Evolutionary conservation across 805 yeast genomes (phyloP).

Genomic region (Candida insectorum): DNA sequence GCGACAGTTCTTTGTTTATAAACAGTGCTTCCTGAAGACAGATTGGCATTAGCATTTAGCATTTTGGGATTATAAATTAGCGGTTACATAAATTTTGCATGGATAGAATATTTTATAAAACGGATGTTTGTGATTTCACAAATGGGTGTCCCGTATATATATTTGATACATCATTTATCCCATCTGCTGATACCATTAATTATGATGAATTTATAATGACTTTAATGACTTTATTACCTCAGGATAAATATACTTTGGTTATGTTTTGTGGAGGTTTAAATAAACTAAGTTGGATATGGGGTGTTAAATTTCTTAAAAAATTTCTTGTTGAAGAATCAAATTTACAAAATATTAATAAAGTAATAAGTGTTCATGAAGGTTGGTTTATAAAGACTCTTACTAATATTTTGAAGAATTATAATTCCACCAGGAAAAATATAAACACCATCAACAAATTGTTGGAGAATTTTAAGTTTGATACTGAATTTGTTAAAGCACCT

Average conservation of each 20-base stretch:
- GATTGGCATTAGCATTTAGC: too few species aligned
- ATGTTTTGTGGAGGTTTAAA: conserved; percentile 82
- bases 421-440: conserved; percentile 29
- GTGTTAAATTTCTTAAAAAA: conserved; percentile 48
- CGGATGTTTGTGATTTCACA: conserved; percentile 6
- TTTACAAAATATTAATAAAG: conserved; percentile 47
- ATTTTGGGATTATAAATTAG: background rate
- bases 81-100: conserved; percentile 3
- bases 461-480: conserved; percentile 17
- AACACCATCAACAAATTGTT: conserved; percentile 23
- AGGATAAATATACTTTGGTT: conserved; percentile 59
- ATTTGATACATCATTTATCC: conserved; percentile 79
- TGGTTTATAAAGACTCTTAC: conserved; percentile 82
- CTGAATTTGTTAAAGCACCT: too few species aligned
- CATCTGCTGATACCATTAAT: conserved; percentile 47
- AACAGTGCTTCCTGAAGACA: too few species aligned
- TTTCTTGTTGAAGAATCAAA: conserved; percentile 53
- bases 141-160: conserved; percentile 71
- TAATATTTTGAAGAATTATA: conserved; percentile 64
- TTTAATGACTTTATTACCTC: conserved; percentile 57
- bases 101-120: conserved; percentile 13
- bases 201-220: conserved; percentile 54
- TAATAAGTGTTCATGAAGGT: conserved; percentile 84
- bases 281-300: conserved; percentile 67
- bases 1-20: conserved; percentile 3